Conservation (phyloP, 202 grass and related monocot species). For the Alloteropsis angusta region DNA sequence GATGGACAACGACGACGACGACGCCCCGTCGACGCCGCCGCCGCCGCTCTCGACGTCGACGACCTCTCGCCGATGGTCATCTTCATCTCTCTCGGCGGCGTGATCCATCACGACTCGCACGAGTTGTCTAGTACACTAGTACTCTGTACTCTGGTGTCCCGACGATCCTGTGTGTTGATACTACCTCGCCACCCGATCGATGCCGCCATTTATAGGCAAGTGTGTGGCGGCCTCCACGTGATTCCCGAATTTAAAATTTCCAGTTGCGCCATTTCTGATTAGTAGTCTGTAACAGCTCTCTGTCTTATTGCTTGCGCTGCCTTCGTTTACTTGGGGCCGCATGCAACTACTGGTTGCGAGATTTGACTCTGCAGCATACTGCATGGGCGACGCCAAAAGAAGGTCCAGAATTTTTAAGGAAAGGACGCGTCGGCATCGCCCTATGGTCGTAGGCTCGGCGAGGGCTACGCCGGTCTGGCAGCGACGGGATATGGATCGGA, state of each 20-base stretch:
- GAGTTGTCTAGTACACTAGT: not conserved
- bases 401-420: not conserved
- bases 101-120: not conserved
- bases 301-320: not conserved
- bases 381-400: not conserved
- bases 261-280: not conserved
- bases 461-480: not conserved
- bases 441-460: not conserved
- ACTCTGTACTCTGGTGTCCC: not conserved
- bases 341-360: not conserved
- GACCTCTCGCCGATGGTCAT: not conserved
- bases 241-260: not conserved
- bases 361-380: not conserved
- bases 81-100: not conserved
- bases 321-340: not conserved
- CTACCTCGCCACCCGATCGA: not conserved
- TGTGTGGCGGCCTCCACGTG: not conserved
- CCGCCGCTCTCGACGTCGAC: not conserved
- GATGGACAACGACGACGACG: not conserved
- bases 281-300: too few species aligned
- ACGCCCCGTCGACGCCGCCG: not conserved
- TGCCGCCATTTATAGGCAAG: not conserved
- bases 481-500: not conserved
- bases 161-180: not conserved
- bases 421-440: not conserved